A percentile compares a stretch with the other conserved stretches of the same genome.
Evolutionary conservation across 2,329 filamentous ascomycete genomes (phyloP).

Genomic region (Trichocomaceae sp.): DNA sequence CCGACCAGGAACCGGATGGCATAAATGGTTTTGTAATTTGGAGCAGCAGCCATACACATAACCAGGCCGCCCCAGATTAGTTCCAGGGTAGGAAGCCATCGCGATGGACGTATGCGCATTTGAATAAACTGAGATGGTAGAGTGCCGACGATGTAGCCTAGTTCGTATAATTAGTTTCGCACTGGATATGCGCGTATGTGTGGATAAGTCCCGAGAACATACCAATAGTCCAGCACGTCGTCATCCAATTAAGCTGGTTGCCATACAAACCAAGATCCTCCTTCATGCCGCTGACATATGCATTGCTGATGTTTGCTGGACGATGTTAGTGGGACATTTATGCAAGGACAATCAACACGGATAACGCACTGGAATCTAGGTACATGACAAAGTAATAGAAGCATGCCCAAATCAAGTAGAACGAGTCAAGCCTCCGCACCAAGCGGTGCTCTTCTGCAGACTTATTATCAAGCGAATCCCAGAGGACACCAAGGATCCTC

Average conservation of each 20-base stretch:
- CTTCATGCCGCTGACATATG: constrained; percentile 58
- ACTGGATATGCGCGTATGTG: not conserved
- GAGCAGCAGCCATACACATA: constrained; percentile 13
- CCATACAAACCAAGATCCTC: constrained; percentile 53
- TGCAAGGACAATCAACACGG: not conserved
- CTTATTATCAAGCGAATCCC: constrained; percentile 13
- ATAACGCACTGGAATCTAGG: constrained; percentile 11
- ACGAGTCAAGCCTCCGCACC: constrained; percentile 9
- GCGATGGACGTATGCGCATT: constrained; percentile 8
- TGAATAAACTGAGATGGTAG: constrained; percentile 9
- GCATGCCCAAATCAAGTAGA: constrained; percentile 12
- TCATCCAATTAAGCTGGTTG: constrained; percentile 58
- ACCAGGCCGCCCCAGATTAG: constrained; percentile 11
- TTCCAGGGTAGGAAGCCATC: constrained; percentile 11
- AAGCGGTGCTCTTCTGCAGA: constrained; percentile 9
- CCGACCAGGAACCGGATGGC: constrained; percentile 13
- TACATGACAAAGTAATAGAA: constrained; percentile 14
- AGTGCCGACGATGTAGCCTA: constrained; percentile 8
- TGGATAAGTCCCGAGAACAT: not conserved
- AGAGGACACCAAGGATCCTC: constrained; percentile 7
- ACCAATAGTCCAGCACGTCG: constrained; percentile 13
- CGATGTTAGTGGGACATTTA: not conserved
- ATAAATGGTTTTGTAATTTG: constrained; percentile 10
- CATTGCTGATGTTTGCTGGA: constrained; percentile 65
- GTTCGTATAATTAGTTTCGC: not conserved